A percentile compares a stretch with the other conserved stretches of the same genome.
Evolutionary conservation across 2,329 filamentous ascomycete genomes (phyloP).

Genomic region (Calonectria pseudoreteaudii): DNA sequence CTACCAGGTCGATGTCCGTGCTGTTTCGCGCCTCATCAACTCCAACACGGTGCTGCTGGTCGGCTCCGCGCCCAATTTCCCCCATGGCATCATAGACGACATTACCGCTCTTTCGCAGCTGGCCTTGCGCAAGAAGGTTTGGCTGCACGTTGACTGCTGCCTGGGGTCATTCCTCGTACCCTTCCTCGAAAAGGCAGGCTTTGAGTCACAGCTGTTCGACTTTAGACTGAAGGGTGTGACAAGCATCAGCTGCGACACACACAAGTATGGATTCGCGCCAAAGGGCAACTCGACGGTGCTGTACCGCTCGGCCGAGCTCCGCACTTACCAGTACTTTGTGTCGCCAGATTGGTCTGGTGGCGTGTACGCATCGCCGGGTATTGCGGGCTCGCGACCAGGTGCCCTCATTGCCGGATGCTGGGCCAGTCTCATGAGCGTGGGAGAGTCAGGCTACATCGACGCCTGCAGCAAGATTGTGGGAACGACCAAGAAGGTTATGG

Average conservation of each 20-base stretch:
- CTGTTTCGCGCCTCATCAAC: conserved; percentile 88
- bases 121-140: conserved; percentile 81
- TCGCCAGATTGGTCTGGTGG: conserved; percentile 95
- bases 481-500: conserved; percentile 83
- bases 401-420: conserved; percentile 97
- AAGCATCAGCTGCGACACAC: conserved; percentile 95
- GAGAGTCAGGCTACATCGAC: conserved; percentile 88
- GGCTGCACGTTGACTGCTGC: conserved; percentile 97
- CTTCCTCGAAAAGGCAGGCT: conserved; percentile 92
- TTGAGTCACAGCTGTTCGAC: conserved; percentile 89
- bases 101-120: conserved; percentile 87
- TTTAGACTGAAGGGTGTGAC: conserved; percentile 95
- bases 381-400: conserved; percentile 91
- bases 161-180: conserved; percentile 95
- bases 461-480: conserved; percentile 91
- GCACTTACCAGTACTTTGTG: conserved; percentile 96
- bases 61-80: conserved; percentile 96
- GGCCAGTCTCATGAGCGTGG: conserved; percentile 89
- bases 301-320: conserved; percentile 83
- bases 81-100: conserved; percentile 97
- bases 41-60: conserved; percentile 94
- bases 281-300: conserved; percentile 96
- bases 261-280: conserved; percentile 98
- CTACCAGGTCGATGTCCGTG: conserved; percentile 85
- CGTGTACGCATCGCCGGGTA: conserved; percentile 92